Evolutionary conservation across 441 rosid species (phyloP).

Genomic region (Eutrema salsugineum): DNA sequence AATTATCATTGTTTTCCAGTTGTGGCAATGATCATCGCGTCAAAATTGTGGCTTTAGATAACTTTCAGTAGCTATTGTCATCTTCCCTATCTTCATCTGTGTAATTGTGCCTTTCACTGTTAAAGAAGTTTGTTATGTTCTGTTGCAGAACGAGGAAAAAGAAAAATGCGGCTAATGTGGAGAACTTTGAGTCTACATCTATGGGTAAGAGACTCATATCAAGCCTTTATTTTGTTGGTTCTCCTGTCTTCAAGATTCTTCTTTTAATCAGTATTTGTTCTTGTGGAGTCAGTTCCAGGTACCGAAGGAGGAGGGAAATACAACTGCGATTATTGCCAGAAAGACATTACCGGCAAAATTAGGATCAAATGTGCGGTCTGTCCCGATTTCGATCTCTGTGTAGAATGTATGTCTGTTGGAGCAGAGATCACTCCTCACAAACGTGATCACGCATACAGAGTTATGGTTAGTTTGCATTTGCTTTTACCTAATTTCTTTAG

Average conservation of each 20-base stretch:
- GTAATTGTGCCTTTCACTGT: background rate
- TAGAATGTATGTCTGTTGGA: conserved; percentile 94
- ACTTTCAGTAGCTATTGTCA: background rate
- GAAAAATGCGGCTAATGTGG: conserved; percentile 76
- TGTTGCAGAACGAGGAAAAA: conserved; percentile 80
- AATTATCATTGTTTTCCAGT: background rate
- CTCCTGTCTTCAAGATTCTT: background rate
- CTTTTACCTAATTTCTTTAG: background rate
- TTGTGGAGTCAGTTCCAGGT: conserved; percentile 60
- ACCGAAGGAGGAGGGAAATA: conserved; percentile 71
- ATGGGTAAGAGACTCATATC: conserved; percentile 40
- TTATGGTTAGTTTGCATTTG: conserved; percentile 62
- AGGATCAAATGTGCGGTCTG: conserved; percentile 87
- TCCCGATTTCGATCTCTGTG: conserved; percentile 92
- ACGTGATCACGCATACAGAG: conserved; percentile 72
- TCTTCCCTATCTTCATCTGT: background rate
- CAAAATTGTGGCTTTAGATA: background rate
- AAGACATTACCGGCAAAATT: conserved; percentile 84
- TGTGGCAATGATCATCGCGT: background rate
- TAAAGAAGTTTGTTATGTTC: no score
- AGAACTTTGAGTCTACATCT: conserved; percentile 64
- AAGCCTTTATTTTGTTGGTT: background rate
- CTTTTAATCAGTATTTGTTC: background rate
- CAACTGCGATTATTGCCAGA: conserved; percentile 97
- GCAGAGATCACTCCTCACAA: conserved; percentile 90